These are phyloP conservation scores for Populus hybrid DNA, from an alignment of 441 rosid species.

Conservation along the genomic window DNA sequence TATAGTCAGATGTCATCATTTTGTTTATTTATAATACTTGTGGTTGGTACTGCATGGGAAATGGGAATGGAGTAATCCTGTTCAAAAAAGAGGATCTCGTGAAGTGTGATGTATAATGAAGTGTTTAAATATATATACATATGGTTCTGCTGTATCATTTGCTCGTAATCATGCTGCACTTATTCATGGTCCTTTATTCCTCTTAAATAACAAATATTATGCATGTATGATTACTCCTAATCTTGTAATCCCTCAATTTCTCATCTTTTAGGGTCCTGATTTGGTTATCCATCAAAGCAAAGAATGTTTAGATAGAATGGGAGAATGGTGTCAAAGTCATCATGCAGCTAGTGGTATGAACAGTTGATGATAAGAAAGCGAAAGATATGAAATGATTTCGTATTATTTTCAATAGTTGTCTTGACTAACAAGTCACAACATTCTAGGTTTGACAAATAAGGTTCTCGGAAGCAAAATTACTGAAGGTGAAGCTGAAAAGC, in stretches of 20 bases:
- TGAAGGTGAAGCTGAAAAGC: slow-evolving; percentile 79
- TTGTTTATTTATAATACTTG: neutral
- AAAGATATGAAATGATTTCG: neutral
- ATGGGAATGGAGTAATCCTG: neutral
- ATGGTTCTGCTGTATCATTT: neutral
- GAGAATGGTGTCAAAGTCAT: slow-evolving; percentile 89
- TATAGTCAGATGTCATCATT: neutral
- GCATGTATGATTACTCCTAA: neutral
- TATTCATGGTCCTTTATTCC: neutral
- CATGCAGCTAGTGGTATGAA: slow-evolving; percentile 85
- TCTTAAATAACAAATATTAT: slow-evolving; percentile 1
- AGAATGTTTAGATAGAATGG: slow-evolving; percentile 75
- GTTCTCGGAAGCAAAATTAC: slow-evolving; percentile 62
- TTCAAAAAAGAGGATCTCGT: neutral
- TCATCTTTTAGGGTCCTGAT: slow-evolving; percentile 76
- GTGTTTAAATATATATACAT: neutral
- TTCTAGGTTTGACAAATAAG: slow-evolving; percentile 70
- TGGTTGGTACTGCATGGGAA: neutral
- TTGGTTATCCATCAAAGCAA: slow-evolving; percentile 76
- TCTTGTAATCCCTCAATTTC: slow-evolving; percentile 2
- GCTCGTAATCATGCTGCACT: neutral
- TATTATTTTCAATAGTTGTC: neutral
- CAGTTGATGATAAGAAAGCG: neutral
- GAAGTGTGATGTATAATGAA: neutral
- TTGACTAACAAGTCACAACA: slow-evolving; percentile 16